Evolutionary conservation across 176 grass and related monocot species (phyloP).

Genomic region (Oryza coarctata): DNA sequence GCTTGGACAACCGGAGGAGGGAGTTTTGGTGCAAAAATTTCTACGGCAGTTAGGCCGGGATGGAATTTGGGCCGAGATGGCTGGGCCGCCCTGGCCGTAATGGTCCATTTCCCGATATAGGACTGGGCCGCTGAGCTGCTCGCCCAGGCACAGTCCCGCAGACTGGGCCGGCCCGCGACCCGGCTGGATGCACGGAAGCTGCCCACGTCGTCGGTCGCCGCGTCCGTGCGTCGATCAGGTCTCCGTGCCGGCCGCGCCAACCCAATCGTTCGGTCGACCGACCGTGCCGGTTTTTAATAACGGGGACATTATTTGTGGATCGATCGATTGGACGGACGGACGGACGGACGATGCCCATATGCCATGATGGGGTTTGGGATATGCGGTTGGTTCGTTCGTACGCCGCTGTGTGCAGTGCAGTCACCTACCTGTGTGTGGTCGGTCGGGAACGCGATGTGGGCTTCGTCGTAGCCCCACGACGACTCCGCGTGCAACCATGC

Average conservation of each 20-base stretch:
- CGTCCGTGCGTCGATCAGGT: background rate
- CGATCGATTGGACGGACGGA: background rate
- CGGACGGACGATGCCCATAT: background rate
- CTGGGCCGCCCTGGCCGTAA: too few species aligned
- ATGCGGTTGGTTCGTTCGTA: background rate
- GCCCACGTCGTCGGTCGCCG: background rate
- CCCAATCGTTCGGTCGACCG: background rate
- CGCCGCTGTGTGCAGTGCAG: background rate
- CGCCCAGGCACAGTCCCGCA: too few species aligned
- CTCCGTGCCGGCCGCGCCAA: background rate
- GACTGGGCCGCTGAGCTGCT: too few species aligned
- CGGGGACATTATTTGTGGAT: background rate
- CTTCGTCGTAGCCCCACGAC: background rate
- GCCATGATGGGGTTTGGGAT: too few species aligned
- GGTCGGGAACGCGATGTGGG: background rate
- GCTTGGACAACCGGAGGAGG: too few species aligned
- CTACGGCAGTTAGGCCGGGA: too few species aligned
- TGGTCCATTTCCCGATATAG: too few species aligned
- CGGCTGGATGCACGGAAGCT: too few species aligned
- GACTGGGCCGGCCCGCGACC: too few species aligned
- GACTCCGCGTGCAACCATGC: background rate
- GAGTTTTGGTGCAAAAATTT: too few species aligned
- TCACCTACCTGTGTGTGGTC: background rate
- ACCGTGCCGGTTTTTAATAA: background rate
- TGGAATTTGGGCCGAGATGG: too few species aligned